Evolutionary conservation across 75 land plant species (phyloP), one percentile per base, ranked within the genome.

Genomic region (Chamaecyparis obtusa): DNA sequence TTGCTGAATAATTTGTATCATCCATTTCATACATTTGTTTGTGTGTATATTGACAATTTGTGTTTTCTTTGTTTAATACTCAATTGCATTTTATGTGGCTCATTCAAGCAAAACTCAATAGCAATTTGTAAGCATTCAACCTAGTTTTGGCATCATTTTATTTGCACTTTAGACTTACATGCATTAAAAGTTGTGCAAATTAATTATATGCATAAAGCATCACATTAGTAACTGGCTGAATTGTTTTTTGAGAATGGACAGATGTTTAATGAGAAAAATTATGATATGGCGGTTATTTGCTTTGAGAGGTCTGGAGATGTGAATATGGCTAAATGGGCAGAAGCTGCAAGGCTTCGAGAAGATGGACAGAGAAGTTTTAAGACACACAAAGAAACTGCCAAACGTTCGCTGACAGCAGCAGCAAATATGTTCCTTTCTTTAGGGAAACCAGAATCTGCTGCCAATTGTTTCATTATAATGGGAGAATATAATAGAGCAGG

Each of bases 401-500:
- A 44, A 69, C 1, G 15, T 21, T 69, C 16, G 11, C 85, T 91
- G n/a, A 84, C 33, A 30, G 85, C 90, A 80, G 97, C 97, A 77
- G 91, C 94, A 51, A 90, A 93, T 83, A 90, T 91, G 11, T 94
- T 89, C 87, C 86, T 90, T 21, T 37, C 90, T 3, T 88, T 94
- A 74, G 90, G 83, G 57, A 90, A 89, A 39, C 83, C 90, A 35
- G 93, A 94, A 3, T 11, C 56, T 35, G 94, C 97, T 75, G 97
- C 97, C 17, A 86, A 89, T 15, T 95, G 97, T 60, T 94, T 72
- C 84, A 86, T 79, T 36, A 87, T 88, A 72, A 77, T 91, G 48
- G 86, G 86, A 72, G 95, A 95, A n/a, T 94, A 84, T 86, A 88
- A 86, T n/a, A 91, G 77, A 86, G 97, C 97, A 24, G 97, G 97